A percentile compares a stretch with the other conserved stretches of the same genome.
phyloP scores from a whole-genome alignment of 805 yeast species.

The Wickerhamomyces tratensis region DNA sequence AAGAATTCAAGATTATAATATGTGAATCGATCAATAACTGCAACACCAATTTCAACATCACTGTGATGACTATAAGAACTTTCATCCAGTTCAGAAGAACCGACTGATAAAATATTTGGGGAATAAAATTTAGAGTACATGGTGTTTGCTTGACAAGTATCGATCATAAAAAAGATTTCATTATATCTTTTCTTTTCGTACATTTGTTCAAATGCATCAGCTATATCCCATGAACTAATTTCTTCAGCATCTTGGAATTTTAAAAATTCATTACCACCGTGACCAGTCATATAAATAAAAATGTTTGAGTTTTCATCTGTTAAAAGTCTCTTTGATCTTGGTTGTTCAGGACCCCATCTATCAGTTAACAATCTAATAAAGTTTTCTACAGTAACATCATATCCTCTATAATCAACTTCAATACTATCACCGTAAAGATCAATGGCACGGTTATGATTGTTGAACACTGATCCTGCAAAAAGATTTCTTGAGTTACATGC shows the following conservation, averaged over 20 bases:
- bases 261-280: slow-evolving; percentile 95
- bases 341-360: slow-evolving; percentile 92
- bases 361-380: slow-evolving; percentile 89
- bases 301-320: slow-evolving; percentile 94
- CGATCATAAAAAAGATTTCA: slow-evolving; percentile 95
- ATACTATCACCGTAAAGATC: slow-evolving; percentile 92
- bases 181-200: slow-evolving; percentile 90
- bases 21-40: slow-evolving; percentile 95
- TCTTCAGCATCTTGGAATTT: slow-evolving; percentile 99
- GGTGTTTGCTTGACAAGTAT: slow-evolving; percentile 97
- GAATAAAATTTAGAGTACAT: slow-evolving; percentile 91
- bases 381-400: slow-evolving; percentile 96
- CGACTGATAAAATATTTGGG: slow-evolving; percentile 88
- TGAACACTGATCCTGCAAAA: slow-evolving; percentile 92
- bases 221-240: slow-evolving; percentile 88
- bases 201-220: slow-evolving; percentile 97
- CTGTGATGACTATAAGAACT: slow-evolving; percentile 94
- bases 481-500: slow-evolving; percentile 96
- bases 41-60: slow-evolving; percentile 93
- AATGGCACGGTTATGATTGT: slow-evolving; percentile 83
- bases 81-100: slow-evolving; percentile 81
- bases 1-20: slow-evolving; percentile 83
- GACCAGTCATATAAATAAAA: slow-evolving; percentile 94
- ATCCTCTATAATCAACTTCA: slow-evolving; percentile 95
- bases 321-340: slow-evolving; percentile 79